Conservation (phyloP, 129 eudicot genomes). For the Cynara cardunculus region DNA sequence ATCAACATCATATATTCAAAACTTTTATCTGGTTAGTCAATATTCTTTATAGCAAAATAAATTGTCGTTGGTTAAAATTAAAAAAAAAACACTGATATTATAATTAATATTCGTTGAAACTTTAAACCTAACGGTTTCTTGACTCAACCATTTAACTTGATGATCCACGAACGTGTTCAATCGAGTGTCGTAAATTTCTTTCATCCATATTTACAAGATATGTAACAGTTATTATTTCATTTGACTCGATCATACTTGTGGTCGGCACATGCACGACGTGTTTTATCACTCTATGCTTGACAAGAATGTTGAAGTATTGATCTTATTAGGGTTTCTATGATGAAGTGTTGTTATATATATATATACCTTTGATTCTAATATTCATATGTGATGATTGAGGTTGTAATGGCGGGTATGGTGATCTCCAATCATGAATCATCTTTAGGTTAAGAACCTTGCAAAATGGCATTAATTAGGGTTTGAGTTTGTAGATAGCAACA, state of each 20-base stretch:
- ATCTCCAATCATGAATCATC: no score
- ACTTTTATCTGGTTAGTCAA: neutral
- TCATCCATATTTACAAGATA: neutral
- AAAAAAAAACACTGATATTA: neutral
- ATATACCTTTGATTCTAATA: neutral
- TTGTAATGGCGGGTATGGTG: neutral
- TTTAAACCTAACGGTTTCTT: neutral
- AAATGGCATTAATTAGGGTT: neutral
- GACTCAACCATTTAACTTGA: neutral
- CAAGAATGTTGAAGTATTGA: neutral
- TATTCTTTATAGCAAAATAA: neutral
- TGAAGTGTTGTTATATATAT: no score
- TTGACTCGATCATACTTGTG: neutral
- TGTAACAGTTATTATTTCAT: no score
- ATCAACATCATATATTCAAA: neutral
- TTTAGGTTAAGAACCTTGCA: neutral
- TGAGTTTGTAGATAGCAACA: neutral
- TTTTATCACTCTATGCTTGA: no score
- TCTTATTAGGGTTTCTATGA: neutral
- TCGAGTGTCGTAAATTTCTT: neutral
- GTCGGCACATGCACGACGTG: no score
- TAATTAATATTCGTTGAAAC: neutral
- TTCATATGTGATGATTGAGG: neutral
- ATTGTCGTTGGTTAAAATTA: neutral
- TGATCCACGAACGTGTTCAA: neutral